Base-by-base conservation (phyloP, 1,284 basidiomycete genomes). In the Gomphus bonarii region DNA sequence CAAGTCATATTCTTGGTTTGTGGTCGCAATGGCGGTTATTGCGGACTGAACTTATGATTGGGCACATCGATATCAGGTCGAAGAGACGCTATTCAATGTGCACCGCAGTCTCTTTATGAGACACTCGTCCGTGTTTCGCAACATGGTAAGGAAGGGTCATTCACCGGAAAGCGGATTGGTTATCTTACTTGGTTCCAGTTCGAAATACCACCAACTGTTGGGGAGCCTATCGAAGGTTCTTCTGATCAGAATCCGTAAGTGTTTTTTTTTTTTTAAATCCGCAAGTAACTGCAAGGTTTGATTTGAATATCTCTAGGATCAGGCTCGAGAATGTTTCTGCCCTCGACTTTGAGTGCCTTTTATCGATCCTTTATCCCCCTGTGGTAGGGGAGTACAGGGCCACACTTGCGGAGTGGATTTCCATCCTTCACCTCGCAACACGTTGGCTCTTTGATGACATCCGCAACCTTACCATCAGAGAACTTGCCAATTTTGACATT, bases 401-500 rank as follows among this genome's bases (percentile, higher is more conserved):
- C 5, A 68, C 69, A 10, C 60, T 65, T n/a, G 63, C 67, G 35
- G 69, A 79, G 31, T 88, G 85, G 85, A 70, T 74, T 0, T 69
- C 70, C 0, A 81, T 88, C 53, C 70, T 88, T 1, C 70, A 68
- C 14, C 79, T 87, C 0, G 74, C 85, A 0, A 73, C 76, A 36
- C 67, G 71, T 25, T 88, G 85, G 85, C 58, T 65, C 0, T 88
- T 88, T 67, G 59, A 64, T 1, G 79, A 83, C 54, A 76, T 88
- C 10, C 78, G 81, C 58, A 66, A 67, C 5, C 76, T 88, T 1
- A 78, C 77, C 0, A 68, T 82, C 3, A 77, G 80, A n/a, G 63
- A 70, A 20, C 66, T 74, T 10, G 57, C 67, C 11, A 58, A 71
- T 18, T 65, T 80, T 6, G 70, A 51, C 6, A 75, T 86, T 51